These are phyloP conservation scores for Pluteus cervinus DNA, from an alignment of 768 basidiomycete genomes.

Conservation along the genomic window DNA sequence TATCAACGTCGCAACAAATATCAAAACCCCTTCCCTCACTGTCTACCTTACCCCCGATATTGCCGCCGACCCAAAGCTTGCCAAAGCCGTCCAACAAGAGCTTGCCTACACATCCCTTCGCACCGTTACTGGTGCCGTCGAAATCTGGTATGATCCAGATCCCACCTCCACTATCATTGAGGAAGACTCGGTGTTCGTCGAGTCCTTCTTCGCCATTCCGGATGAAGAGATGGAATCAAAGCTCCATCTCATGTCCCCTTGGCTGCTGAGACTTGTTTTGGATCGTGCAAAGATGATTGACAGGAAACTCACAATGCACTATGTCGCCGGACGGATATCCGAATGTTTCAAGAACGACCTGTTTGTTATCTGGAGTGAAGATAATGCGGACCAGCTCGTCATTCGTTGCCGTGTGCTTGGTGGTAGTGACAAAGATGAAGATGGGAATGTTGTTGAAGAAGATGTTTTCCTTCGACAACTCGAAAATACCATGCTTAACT, in stretches of 20 bases:
- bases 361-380: slow-evolving; percentile 98
- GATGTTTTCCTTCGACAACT: slow-evolving; percentile 95
- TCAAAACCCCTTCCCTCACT: slow-evolving; percentile 96
- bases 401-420: slow-evolving; percentile 93
- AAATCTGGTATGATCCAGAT: slow-evolving; percentile 98
- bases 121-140: slow-evolving; percentile 90
- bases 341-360: slow-evolving; percentile 94
- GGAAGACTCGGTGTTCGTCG: slow-evolving; percentile 92
- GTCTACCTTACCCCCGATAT: slow-evolving; percentile 80
- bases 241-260: slow-evolving; percentile 88
- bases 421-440: slow-evolving; percentile 80
- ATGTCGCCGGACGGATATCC: slow-evolving; percentile 89
- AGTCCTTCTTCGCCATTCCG: slow-evolving; percentile 98
- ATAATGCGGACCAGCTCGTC: slow-evolving; percentile 95
- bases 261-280: slow-evolving; percentile 94
- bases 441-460: slow-evolving; percentile 76
- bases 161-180: slow-evolving; percentile 91
- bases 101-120: slow-evolving; percentile 90
- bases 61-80: slow-evolving; percentile 50
- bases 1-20: slow-evolving; percentile 97
- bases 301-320: slow-evolving; percentile 91
- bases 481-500: slow-evolving; percentile 95
- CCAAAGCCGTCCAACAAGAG: slow-evolving; percentile 90
- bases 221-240: slow-evolving; percentile 94
- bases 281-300: slow-evolving; percentile 98